These are phyloP conservation scores for Saposhnikovia divaricata DNA, from an alignment of 129 eudicot genomes.

Conservation along the genomic window DNA sequence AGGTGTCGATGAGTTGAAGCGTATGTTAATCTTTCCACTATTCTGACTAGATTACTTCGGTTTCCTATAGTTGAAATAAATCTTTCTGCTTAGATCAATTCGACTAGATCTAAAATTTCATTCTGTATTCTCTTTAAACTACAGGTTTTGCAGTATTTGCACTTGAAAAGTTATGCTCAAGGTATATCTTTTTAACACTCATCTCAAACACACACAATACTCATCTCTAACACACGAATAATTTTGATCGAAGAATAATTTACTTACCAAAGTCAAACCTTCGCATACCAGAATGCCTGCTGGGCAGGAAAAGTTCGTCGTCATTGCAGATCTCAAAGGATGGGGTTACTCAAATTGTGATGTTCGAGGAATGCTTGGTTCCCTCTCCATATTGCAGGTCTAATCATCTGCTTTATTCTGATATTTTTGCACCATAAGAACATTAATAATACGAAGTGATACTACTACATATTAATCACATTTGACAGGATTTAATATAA, in stretches of 20 bases:
- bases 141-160: conserved; percentile 64
- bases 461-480: not conserved
- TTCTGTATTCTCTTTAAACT: not conserved
- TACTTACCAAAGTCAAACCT: conserved; percentile 1
- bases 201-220: not conserved
- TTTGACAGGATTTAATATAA: not conserved
- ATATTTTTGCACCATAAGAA: not conserved
- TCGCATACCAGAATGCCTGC: conserved; percentile 31
- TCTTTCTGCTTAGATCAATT: not conserved
- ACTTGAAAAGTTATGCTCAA: conserved; percentile 58
- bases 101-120: not conserved
- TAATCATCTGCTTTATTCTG: not conserved
- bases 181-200: conserved; percentile 25
- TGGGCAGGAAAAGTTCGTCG: conserved; percentile 50
- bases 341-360: conserved; percentile 59
- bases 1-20: conserved; percentile 47
- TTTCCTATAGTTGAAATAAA: not conserved
- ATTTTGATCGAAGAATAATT: not conserved
- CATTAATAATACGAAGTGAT: not conserved
- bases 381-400: conserved; percentile 57
- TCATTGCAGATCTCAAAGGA: conserved; percentile 49
- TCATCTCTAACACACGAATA: not conserved
- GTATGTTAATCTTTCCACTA: conserved; percentile 25
- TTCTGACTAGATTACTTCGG: not conserved
- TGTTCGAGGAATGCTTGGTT: conserved; percentile 34